Conservation (phyloP, 495 filamentous ascomycete species). For the Tetracladium marchalianum region DNA sequence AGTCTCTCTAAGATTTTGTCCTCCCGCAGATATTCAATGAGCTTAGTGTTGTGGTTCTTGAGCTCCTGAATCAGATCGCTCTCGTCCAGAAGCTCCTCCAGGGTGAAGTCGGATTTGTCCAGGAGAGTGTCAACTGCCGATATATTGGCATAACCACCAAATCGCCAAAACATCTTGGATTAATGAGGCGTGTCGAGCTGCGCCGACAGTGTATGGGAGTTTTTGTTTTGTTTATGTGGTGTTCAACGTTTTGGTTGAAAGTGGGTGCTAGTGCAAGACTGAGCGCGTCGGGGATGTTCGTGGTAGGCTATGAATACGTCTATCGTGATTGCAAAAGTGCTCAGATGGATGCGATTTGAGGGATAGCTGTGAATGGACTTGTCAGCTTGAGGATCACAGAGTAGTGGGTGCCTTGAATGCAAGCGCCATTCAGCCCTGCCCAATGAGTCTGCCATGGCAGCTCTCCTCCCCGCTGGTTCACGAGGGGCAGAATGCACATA, state of each 20-base stretch:
- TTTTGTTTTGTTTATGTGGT: slow-evolving; percentile 9
- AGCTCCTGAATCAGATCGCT: slow-evolving; percentile 93
- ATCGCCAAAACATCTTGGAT: slow-evolving; percentile 93
- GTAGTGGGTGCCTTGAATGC: slow-evolving; percentile 9
- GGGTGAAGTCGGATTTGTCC: slow-evolving; percentile 85
- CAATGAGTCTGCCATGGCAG: background rate
- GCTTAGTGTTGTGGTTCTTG: slow-evolving; percentile 95
- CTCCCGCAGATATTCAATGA: slow-evolving; percentile 90
- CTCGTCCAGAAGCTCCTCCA: slow-evolving; percentile 94
- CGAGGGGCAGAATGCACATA: slow-evolving; percentile 8
- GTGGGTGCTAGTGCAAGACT: too few relatives aligned
- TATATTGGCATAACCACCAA: slow-evolving; percentile 95
- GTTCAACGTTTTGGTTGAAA: too few relatives aligned
- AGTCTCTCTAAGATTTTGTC: slow-evolving; percentile 77
- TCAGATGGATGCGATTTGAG: slow-evolving; percentile 6
- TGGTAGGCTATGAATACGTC: too few relatives aligned
- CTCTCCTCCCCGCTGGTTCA: too few relatives aligned
- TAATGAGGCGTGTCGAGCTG: slow-evolving; percentile 17
- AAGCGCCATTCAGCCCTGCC: slow-evolving; percentile 11
- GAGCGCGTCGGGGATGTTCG: too few relatives aligned
- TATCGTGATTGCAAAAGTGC: slow-evolving; percentile 6
- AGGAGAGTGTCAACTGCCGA: slow-evolving; percentile 93
- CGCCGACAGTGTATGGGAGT: slow-evolving; percentile 7
- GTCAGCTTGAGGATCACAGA: background rate
- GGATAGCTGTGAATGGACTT: slow-evolving; percentile 7